Evolutionary conservation across 2,329 filamentous ascomycete genomes (phyloP), one percentile per base, ranked within the genome.

Genomic region (Diaporthe batatas): DNA sequence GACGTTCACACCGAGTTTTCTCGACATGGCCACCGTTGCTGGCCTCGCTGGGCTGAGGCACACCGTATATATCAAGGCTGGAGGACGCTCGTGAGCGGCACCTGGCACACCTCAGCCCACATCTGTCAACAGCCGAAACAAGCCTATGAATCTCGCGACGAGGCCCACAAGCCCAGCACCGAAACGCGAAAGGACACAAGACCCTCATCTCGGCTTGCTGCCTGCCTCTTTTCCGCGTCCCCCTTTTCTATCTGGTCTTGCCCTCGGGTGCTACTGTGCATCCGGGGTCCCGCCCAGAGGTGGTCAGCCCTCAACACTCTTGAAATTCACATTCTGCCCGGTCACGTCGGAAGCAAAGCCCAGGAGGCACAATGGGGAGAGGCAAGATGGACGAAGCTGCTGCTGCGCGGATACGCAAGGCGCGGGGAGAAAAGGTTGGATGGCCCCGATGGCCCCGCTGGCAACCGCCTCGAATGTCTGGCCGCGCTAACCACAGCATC

Each of bases 311-410:
- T 55, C 21, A 18, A 62, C 55, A 29, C 29, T 36, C 68, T 34
- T 53, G 44, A 21, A 21, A 58, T 32, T 36, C 11, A 42, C n/a
- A 14, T 53, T 39, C 42, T 39, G 16, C 34, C 32, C 23, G 18
- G 7, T 39, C 44, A 49, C 55, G 36, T 65, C 62, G 25, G 62
- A 54, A n/a, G 21, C 23, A 70, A 8, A 58, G n/a, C 47, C 68
- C 47, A 29, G 25, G 44, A 51, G 42, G 21, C 67, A 62, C 39
- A 34, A 83, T 83, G 80, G 80, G 79, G 6, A 79, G 79, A 59
- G 78, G 78, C 34, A 84, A 82, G 74, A 86, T 86, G 84, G 83
- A 85, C 74, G 80, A 83, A 3, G 80, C 81, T 21, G 82, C 82
- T 6, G 84, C 81, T 3, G 81, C 81, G 62, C 80, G 84, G 68